Evolutionary conservation across 129 eudicot genomes (phyloP), one percentile per base, ranked within the genome.

Genomic region (Flaveria ramosissima): DNA sequence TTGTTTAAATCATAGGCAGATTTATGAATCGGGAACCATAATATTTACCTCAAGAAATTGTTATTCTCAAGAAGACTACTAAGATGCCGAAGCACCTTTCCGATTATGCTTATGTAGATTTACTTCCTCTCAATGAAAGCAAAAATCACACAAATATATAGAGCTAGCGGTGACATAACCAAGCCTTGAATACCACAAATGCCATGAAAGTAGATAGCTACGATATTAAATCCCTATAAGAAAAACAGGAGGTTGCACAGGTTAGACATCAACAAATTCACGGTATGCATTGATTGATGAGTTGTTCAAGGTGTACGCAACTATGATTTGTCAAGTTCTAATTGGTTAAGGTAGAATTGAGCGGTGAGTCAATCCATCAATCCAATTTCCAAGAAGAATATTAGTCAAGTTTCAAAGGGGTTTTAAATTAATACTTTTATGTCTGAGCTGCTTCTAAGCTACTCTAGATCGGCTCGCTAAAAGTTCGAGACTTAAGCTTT

Each of bases 31-130:
- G 20, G 68, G 78, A 61, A 53, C 24, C 71, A 59, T 24, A 66
- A 71, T 27, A 72, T 52, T 48, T 72, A 80, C 83, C 83, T 74
- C 73, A 64, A 53, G 74, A 53, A 73, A 30, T 24, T 48, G 68
- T 62, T 15, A 52, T 50, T 26, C 15, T 72, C 55, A 62, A 36
- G 68, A 42, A 46, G 67, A 72, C 78, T n/a, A 66, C 42, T 53
- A 42, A 66, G 62, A 66, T 65, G 62, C 62, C 24, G 8, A 73
- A 72, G 60, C 61, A 65, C 23, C 79, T 66, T 76, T 21, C 73
- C 19, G 24, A 2, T n/a, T 62, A 36, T 65, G 26, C 24, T 56
- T 21, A 70, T 30, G 63, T 14, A 46, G 51, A 56, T 27, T 27
- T 39, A 6, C 67, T 72, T 41, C 6, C 42, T 64, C 50, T 8